A percentile compares a stretch with the other conserved stretches of the same genome.
These are phyloP conservation scores for Xylariaceae sp. DNA, from an alignment of 2,329 filamentous ascomycete species.

Conservation along the genomic window DNA sequence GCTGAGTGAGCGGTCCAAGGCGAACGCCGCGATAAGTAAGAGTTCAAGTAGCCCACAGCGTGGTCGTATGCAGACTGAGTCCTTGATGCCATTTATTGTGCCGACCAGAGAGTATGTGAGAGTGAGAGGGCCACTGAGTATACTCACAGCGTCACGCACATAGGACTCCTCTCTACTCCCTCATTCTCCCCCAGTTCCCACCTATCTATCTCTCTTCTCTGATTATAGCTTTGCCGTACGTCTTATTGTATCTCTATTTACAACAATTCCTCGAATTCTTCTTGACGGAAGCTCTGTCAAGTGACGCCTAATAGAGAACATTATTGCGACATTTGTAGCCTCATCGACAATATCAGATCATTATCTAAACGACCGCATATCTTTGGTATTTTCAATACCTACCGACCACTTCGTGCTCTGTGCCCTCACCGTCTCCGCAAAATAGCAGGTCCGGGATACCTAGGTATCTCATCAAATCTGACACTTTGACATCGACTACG, in stretches of 20 bases:
- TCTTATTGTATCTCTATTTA: not conserved
- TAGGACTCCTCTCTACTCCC: not conserved
- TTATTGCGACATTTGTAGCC: constrained; percentile 12
- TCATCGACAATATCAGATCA: constrained; percentile 2
- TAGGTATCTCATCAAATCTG: constrained; percentile 23
- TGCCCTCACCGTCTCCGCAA: constrained; percentile 27
- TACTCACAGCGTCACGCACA: not conserved
- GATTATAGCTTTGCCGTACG: not conserved
- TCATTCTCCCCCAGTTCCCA: not conserved
- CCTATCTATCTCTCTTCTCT: not conserved
- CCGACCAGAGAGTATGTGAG: not conserved
- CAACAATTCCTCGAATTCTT: not conserved
- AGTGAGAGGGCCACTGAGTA: not conserved
- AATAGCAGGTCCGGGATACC: constrained; percentile 17
- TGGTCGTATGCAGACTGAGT: constrained; percentile 2
- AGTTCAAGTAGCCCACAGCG: constrained; percentile 2
- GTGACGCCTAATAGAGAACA: constrained; percentile 23
- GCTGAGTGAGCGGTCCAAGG: constrained; percentile 14
- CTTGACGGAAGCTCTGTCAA: not conserved
- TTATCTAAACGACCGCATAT: not conserved
- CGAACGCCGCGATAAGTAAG: constrained; percentile 13
- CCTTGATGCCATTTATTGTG: constrained; percentile 12
- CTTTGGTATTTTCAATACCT: constrained; percentile 11
- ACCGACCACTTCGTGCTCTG: constrained; percentile 16
- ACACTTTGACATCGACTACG: constrained; percentile 9